Evolutionary conservation across 495 filamentous ascomycete genomes (phyloP).

Genomic region (Haplographium delicatum): DNA sequence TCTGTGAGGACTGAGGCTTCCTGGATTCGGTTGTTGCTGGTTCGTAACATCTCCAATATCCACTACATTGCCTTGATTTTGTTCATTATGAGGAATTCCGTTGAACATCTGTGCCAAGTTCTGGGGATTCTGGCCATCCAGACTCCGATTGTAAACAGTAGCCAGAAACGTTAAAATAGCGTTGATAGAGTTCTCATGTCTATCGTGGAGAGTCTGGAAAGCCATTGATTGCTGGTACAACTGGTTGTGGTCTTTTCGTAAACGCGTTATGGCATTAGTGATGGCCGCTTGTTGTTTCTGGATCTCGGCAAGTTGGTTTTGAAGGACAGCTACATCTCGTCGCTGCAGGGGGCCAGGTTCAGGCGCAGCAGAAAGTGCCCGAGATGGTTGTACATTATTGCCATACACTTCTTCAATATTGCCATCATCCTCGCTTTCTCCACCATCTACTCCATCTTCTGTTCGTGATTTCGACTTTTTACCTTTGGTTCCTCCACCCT

Average conservation of each 20-base stretch:
- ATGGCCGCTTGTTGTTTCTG: slow-evolving; percentile 83
- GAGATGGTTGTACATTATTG: slow-evolving; percentile 16
- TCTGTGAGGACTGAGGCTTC: slow-evolving; percentile 32
- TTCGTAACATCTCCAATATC: slow-evolving; percentile 61
- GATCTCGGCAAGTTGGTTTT: slow-evolving; percentile 71
- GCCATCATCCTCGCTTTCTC: slow-evolving; percentile 62
- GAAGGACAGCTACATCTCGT: slow-evolving; percentile 71
- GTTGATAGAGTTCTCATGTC: slow-evolving; percentile 97
- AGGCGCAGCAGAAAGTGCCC: slow-evolving; percentile 25
- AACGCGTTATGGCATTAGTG: slow-evolving; percentile 66
- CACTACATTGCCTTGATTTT: slow-evolving; percentile 63
- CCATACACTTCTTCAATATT: slow-evolving; percentile 37
- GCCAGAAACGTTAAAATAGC: slow-evolving; percentile 95
- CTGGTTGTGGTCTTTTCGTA: slow-evolving; percentile 80
- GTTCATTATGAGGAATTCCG: slow-evolving; percentile 54
- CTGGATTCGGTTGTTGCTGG: slow-evolving; percentile 38
- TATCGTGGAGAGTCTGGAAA: slow-evolving; percentile 87
- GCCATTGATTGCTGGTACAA: slow-evolving; percentile 84
- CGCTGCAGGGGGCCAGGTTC: slow-evolving; percentile 56
- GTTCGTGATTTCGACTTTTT: slow-evolving; percentile 55
- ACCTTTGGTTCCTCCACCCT: slow-evolving; percentile 48
- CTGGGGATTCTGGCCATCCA: slow-evolving; percentile 56
- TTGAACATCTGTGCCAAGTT: slow-evolving; percentile 70
- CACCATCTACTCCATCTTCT: slow-evolving; percentile 64
- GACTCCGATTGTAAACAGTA: slow-evolving; percentile 80